Evolutionary conservation across 176 grass and related monocot species (phyloP).

Genomic region (Secale cereale): DNA sequence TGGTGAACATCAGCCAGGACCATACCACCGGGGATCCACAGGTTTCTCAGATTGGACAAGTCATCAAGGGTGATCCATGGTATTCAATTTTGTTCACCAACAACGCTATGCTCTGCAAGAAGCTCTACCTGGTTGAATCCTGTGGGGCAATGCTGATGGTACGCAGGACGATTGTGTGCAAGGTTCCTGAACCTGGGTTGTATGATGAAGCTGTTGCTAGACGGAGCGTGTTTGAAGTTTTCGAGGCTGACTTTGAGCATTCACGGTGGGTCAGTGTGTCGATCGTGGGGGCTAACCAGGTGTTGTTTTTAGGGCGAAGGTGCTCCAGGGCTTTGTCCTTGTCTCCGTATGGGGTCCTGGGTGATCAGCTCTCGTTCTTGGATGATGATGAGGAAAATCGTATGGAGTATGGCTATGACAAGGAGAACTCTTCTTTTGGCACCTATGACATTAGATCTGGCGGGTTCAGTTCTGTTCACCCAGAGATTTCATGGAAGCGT

Average conservation of each 20-base stretch:
- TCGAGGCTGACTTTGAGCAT: not conserved
- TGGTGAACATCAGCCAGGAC: not conserved
- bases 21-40: not conserved
- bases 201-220: not conserved
- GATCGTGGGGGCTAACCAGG: not conserved
- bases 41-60: not conserved
- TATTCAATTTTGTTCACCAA: not conserved
- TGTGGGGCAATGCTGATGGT: not conserved
- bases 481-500: not conserved
- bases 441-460: not conserved
- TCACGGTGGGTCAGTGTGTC: not conserved
- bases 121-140: not conserved
- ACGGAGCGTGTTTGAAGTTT: not conserved
- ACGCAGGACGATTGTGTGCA: not conserved
- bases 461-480: not conserved
- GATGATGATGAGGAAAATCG: not conserved
- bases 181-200: not conserved
- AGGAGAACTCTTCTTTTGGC: not conserved
- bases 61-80: not conserved
- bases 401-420: not conserved
- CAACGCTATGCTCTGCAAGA: not conserved
- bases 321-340: not conserved
- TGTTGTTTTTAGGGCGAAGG: conserved; percentile 4
- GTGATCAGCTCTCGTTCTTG: not conserved
- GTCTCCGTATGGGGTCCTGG: not conserved